Evolutionary conservation across 805 yeast species (phyloP).

Genomic region (Lachancea sp.): DNA sequence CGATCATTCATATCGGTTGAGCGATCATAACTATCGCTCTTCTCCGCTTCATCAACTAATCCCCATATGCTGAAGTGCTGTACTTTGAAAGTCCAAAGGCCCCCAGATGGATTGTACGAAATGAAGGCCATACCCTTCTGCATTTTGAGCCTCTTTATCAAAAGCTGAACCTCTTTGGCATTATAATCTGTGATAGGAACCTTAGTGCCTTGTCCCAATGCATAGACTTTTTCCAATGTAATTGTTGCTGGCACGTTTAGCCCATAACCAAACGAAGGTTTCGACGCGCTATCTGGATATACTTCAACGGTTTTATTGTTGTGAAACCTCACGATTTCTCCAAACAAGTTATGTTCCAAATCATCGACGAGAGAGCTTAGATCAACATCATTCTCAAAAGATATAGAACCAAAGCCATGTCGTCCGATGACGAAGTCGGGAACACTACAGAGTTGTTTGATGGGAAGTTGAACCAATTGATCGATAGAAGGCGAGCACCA

Average conservation of each 20-base stretch:
- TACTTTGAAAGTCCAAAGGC: constrained; percentile 74
- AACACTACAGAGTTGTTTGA: constrained; percentile 46
- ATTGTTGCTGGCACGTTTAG: constrained; percentile 73
- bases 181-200: constrained; percentile 28
- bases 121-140: constrained; percentile 70
- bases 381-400: constrained; percentile 64
- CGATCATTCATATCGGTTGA: constrained; percentile 2
- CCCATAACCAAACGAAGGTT: constrained; percentile 63
- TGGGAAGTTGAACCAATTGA: constrained; percentile 39
- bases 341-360: constrained; percentile 33
- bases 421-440: constrained; percentile 66
- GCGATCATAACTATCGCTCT: neutral
- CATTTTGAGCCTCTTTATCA: constrained; percentile 45
- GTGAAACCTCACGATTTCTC: constrained; percentile 42
- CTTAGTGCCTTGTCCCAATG: constrained; percentile 33
- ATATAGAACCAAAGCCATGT: constrained; percentile 59
- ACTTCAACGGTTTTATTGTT: constrained; percentile 49
- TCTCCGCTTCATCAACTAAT: constrained; percentile 54
- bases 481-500: constrained; percentile 67
- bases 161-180: constrained; percentile 40
- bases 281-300: constrained; percentile 46
- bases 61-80: constrained; percentile 97
- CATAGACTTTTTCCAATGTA: constrained; percentile 55
- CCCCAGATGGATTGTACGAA: constrained; percentile 69
- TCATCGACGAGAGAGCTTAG: constrained; percentile 44